Percentiles rank a stretch among this genome's conserved stretches.
phyloP scores from a whole-genome alignment of 2,329 filamentous ascomycete species.

The Chaetothyriales sp. region DNA sequence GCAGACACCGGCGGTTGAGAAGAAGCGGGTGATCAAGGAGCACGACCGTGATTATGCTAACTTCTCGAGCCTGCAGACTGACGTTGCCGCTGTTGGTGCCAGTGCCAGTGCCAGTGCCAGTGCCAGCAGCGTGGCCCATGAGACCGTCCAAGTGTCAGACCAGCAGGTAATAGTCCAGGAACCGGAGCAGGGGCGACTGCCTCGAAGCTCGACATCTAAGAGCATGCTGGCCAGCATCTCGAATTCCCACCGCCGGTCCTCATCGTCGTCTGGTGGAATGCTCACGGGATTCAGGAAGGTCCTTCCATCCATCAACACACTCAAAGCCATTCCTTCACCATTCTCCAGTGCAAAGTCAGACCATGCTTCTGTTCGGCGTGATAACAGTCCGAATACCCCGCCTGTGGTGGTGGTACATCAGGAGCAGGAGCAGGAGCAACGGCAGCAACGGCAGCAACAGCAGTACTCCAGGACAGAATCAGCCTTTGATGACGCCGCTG shows the following conservation, averaged over 20 bases:
- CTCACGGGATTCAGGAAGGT: slow-evolving; percentile 21
- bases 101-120: background rate
- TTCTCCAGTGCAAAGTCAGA: background rate
- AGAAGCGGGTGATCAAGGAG: slow-evolving; percentile 40
- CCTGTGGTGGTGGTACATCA: background rate
- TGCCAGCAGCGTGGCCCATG: background rate
- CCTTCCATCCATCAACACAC: slow-evolving; percentile 18
- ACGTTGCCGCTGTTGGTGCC: too few relatives aligned
- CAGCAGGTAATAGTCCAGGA: background rate
- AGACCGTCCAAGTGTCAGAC: background rate
- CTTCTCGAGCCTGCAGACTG: slow-evolving; percentile 22
- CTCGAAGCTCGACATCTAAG: background rate
- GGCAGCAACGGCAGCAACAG: too few relatives aligned
- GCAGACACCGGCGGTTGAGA: slow-evolving; percentile 43
- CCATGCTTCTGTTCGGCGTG: background rate
- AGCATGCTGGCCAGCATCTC: background rate
- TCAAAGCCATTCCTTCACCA: background rate
- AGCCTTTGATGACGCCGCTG: too few relatives aligned
- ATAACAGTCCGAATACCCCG: background rate
- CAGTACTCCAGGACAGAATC: too few relatives aligned
- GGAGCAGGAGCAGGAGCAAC: too few relatives aligned
- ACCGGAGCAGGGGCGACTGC: background rate
- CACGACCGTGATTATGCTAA: slow-evolving; percentile 26
- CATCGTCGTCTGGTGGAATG: slow-evolving; percentile 1
- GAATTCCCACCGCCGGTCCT: background rate